These are phyloP conservation scores for Rhinocladiella mackenziei DNA, from an alignment of 2,329 filamentous ascomycete genomes.

Conservation along the genomic window DNA sequence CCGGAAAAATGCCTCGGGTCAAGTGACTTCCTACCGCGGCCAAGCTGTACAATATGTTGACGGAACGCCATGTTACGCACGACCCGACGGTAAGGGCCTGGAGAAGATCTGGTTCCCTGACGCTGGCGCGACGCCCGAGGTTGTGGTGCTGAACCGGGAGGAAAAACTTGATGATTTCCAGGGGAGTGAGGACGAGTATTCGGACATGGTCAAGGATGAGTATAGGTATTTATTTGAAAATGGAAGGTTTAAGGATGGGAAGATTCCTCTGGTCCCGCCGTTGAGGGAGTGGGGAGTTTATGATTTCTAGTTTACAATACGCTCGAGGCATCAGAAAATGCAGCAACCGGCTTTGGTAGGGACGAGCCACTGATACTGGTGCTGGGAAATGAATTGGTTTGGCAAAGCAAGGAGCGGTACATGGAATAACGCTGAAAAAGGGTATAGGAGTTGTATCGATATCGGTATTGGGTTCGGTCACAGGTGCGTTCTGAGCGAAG, in stretches of 20 bases:
- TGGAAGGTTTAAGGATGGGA: conserved; percentile 63
- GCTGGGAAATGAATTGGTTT: too few relatives aligned
- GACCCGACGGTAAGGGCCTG: conserved; percentile 54
- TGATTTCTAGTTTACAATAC: conserved; percentile 54
- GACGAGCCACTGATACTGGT: too few relatives aligned
- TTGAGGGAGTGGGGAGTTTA: conserved; percentile 70
- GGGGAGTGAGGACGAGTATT: conserved; percentile 52
- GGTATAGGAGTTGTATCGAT: too few relatives aligned
- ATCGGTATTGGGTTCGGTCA: too few relatives aligned
- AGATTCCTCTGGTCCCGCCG: conserved; percentile 74
- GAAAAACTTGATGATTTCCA: conserved; percentile 43
- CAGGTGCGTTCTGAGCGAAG: too few relatives aligned
- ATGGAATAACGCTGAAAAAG: too few relatives aligned
- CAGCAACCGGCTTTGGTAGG: too few relatives aligned
- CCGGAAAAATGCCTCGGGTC: conserved; percentile 31
- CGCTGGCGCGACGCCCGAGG: conserved; percentile 53
- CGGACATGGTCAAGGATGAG: conserved; percentile 54
- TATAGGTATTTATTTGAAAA: conserved; percentile 63
- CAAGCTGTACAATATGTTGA: conserved; percentile 55
- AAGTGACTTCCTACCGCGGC: conserved; percentile 59
- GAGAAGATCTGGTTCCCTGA: conserved; percentile 69
- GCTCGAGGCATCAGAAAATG: background rate
- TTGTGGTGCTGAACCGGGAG: conserved; percentile 44
- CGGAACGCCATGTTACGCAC: conserved; percentile 46
- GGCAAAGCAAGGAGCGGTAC: too few relatives aligned